Base-by-base conservation (phyloP, 108 stramenopile species). In the Cyclotella cryptica region DNA sequence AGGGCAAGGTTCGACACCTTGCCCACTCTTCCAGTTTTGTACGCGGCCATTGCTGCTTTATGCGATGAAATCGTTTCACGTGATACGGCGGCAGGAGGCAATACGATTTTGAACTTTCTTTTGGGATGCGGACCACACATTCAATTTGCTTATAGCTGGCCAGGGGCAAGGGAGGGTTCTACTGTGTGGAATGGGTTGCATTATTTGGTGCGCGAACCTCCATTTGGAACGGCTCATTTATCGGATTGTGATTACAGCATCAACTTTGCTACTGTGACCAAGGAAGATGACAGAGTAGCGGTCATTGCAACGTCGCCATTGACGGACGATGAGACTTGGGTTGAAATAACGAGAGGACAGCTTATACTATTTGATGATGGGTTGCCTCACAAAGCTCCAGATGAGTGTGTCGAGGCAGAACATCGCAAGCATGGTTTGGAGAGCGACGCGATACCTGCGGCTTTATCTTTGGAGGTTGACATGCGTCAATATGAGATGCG, bases 241-340 rank as follows among this genome's bases (percentile, higher is more conserved):
- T 30, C 40, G 10, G 89, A 90, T 79, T 65, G 73, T 44, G 89
- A 89, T 63, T 90, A 90, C 62, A 63, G 69, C 46, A 78, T 92
- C 24, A 77, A 92, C 49, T 90, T 92, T 80, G 64, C 89, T 4
- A 66, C 77, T 61, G 71, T 86, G 29, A 85, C 88, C 22, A 87
- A 70, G 22, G 80, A 84, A 9, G 67, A 87, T 58, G 90, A 88
- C 44, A 89, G 87, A 49, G 90, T 94, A 26, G 88, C 90, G 11
- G 84, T 94, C 22, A 92, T 96, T 69, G 90, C 95, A 1, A 93
- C 93, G 18, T 76, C 80, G n/a, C 95, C 95, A 15, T 79, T 96
- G 66, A 93, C 93, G 0, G 65, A 85, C 46, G 88, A 92, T 53
- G 90, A 90, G 54, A 80, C 86, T 45, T 90, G 89, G 89, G 86